These are phyloP conservation scores for Chaetomidium leptoderma DNA, from an alignment of 495 filamentous ascomycete species.

Conservation along the genomic window DNA sequence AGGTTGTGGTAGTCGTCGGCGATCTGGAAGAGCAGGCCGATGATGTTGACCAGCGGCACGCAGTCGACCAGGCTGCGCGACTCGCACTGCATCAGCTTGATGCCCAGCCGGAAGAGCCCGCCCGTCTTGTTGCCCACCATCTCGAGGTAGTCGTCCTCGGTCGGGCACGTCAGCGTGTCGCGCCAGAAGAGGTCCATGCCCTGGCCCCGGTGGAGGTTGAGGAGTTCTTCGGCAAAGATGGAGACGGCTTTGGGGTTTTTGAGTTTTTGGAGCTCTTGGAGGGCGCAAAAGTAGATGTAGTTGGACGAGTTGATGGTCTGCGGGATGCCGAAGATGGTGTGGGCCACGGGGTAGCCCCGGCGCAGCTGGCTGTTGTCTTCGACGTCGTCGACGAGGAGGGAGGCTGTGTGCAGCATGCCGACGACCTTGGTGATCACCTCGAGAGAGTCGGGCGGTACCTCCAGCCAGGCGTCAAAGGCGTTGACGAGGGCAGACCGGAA, in stretches of 20 bases:
- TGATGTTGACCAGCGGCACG: slow-evolving; percentile 79
- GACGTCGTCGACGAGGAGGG: slow-evolving; percentile 88
- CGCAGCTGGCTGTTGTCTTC: slow-evolving; percentile 81
- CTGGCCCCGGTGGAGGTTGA: slow-evolving; percentile 93
- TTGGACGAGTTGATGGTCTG: slow-evolving; percentile 98
- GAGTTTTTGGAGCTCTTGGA: slow-evolving; percentile 76
- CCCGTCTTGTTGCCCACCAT: slow-evolving; percentile 99
- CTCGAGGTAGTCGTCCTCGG: slow-evolving; percentile 94
- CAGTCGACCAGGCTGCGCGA: slow-evolving; percentile 63
- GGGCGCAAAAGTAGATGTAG: slow-evolving; percentile 90
- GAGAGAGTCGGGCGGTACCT: slow-evolving; percentile 73
- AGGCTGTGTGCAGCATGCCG: slow-evolving; percentile 90
- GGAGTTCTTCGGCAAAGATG: slow-evolving; percentile 82
- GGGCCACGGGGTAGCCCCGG: slow-evolving; percentile 85
- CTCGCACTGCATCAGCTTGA: slow-evolving; percentile 95
- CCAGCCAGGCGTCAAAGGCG: slow-evolving; percentile 86
- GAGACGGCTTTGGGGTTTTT: slow-evolving; percentile 64
- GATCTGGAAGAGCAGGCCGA: slow-evolving; percentile 94
- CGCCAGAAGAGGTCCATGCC: slow-evolving; percentile 98
- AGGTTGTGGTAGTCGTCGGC: slow-evolving; percentile 96
- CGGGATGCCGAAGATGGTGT: slow-evolving; percentile 89
- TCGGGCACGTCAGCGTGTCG: slow-evolving; percentile 87
- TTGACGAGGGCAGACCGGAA: slow-evolving; percentile 79
- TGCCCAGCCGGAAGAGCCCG: slow-evolving; percentile 86
- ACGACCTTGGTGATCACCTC: slow-evolving; percentile 82